Conservation (phyloP, 2,329 filamentous ascomycete genomes). For the Coleophoma cylindrospora region DNA sequence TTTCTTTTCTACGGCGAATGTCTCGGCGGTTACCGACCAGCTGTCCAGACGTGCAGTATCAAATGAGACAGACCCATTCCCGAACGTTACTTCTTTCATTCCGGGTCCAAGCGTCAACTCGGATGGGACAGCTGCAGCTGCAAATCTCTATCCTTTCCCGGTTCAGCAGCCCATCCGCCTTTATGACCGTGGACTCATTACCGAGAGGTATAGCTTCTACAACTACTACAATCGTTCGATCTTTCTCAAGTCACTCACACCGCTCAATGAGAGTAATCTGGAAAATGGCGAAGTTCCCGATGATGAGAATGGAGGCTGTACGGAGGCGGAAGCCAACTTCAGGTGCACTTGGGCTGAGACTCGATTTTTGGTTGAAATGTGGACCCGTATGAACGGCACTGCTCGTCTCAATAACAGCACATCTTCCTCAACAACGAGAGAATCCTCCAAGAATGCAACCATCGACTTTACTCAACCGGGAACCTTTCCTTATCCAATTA, state of each 20-base stretch:
- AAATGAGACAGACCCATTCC: slow-evolving; percentile 14
- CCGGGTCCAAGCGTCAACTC: slow-evolving; percentile 57
- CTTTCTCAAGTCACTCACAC: slow-evolving; percentile 61
- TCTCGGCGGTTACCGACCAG: slow-evolving; percentile 20
- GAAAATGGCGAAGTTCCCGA: slow-evolving; percentile 35
- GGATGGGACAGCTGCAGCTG: slow-evolving; percentile 69
- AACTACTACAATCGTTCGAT: slow-evolving; percentile 85
- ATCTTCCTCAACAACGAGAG: neutral
- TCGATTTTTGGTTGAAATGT: slow-evolving; percentile 60
- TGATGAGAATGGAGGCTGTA: slow-evolving; percentile 51
- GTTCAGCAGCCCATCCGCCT: slow-evolving; percentile 75
- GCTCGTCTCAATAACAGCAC: slow-evolving; percentile 33
- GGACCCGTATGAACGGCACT: slow-evolving; percentile 47
- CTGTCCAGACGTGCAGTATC: slow-evolving; percentile 9
- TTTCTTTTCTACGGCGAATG: slow-evolving; percentile 47
- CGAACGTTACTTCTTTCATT: slow-evolving; percentile 47
- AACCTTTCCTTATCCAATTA: slow-evolving; percentile 60
- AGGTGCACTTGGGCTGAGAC: slow-evolving; percentile 56
- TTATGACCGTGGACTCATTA: slow-evolving; percentile 73
- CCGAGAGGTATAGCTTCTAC: slow-evolving; percentile 93
- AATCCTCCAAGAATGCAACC: slow-evolving; percentile 18
- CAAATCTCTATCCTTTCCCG: slow-evolving; percentile 66
- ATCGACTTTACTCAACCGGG: slow-evolving; percentile 36
- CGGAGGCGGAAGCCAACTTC: slow-evolving; percentile 46
- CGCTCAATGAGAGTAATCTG: slow-evolving; percentile 37